Evolutionary conservation across 1,284 basidiomycete genomes (phyloP), one percentile per base, ranked within the genome.

Genomic region (Heterobasidion annosum): DNA sequence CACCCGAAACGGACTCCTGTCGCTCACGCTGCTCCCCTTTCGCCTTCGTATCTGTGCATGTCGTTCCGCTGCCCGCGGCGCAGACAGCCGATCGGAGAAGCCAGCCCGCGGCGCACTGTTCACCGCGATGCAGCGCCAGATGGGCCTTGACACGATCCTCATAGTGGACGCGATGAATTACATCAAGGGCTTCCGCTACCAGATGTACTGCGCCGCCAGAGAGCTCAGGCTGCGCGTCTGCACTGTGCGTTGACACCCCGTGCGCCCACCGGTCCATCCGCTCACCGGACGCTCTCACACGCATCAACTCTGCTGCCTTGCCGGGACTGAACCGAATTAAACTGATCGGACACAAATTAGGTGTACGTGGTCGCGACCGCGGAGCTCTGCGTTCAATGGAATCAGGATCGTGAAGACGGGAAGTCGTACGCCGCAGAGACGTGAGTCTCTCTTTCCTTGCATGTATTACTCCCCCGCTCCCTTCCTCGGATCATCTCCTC

Each of bases 121-220:
- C 66, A 86, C 93, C 0, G 84, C 89, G 0, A 78, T 94, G 49
- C 91, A 88, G 60, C 79, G 96, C 15, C 76, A 82, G 33, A 76
- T 98, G 59, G 78, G 77, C 19, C 70, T 73, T 35, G 84, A 89
- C 61, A 88, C 83, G 0, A 83, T 98, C 62, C 79, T 96, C 51
- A 90, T 99, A 59, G 81, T 95, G 55, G 96, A 99, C 63, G 84
- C 87, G 7, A 81, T 91, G 60, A 96, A 98, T 65, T 98, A 99
- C 69, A 98, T 98, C 78, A 98, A 99, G 68, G 88, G 92, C 7
- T 98, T 94, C 65, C 82, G 96, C 42, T 99, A 99, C 69, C 96
- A 99, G 71, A 87, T 98, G 71, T 98, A 98, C 70, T 98, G 95
- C 65, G 91, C 92, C 0, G 94, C 94, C 3, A 75, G 94, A 48